Conservation (phyloP, 805 yeast genomes). For the Candida sakaeoensis region DNA sequence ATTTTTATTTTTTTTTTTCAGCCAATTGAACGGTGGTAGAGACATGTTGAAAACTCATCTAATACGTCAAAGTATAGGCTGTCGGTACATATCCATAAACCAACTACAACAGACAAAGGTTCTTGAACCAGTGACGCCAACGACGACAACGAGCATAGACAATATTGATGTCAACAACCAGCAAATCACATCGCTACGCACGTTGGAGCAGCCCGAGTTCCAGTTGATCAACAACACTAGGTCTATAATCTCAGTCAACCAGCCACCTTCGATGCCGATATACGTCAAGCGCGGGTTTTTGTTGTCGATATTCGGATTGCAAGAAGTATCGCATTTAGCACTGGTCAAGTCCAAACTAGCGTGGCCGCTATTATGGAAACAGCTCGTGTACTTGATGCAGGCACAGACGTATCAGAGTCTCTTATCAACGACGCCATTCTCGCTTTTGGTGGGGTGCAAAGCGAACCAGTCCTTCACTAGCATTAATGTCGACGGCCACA, state of each 20-base stretch:
- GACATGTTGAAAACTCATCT: constrained; percentile 1
- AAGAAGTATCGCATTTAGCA: constrained; percentile 14
- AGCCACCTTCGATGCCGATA: constrained; percentile 60
- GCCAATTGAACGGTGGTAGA: too few species aligned
- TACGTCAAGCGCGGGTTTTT: constrained; percentile 47
- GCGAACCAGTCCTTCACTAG: constrained; percentile 39
- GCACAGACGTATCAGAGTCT: constrained; percentile 45
- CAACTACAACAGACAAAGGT: constrained; percentile 1
- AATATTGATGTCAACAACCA: constrained; percentile 13
- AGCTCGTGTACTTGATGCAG: constrained; percentile 40
- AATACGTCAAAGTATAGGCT: constrained; percentile 11
- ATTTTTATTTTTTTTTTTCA: too few species aligned
- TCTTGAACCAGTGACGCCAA: not conserved
- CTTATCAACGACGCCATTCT: constrained; percentile 45
- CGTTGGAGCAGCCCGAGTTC: constrained; percentile 27
- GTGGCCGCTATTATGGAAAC: constrained; percentile 34
- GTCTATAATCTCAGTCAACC: constrained; percentile 43
- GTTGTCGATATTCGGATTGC: constrained; percentile 41
- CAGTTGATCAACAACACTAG: constrained; percentile 10
- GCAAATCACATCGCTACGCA: constrained; percentile 14
- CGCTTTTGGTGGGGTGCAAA: constrained; percentile 39
- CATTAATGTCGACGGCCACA: constrained; percentile 51
- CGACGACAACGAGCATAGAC: constrained; percentile 9
- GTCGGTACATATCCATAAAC: constrained; percentile 2
- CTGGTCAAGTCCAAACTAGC: constrained; percentile 25